phyloP scores from a whole-genome alignment of 805 yeast species.

The Metschnikowia drakensbergensis region DNA sequence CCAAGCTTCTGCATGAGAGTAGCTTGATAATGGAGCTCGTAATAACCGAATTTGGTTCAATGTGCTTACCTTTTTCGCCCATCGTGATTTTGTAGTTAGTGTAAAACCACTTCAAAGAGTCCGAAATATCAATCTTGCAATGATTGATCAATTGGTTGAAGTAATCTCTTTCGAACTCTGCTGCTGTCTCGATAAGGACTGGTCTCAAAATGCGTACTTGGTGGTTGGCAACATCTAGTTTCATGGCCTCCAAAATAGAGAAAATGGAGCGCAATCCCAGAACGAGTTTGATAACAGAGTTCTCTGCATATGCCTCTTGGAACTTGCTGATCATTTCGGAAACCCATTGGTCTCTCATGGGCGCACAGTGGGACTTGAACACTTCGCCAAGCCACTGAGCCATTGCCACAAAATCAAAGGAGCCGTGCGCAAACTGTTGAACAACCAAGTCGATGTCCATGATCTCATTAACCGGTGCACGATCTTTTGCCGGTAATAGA shows the following conservation, averaged over 20 bases:
- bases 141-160: conserved; percentile 52
- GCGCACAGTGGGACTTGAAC: conserved; percentile 89
- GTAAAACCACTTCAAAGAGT: conserved; percentile 66
- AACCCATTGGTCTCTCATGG: conserved; percentile 91
- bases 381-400: conserved; percentile 72
- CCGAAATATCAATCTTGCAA: conserved; percentile 55
- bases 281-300: conserved; percentile 50
- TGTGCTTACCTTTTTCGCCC: conserved; percentile 11
- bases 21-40: conserved; percentile 56
- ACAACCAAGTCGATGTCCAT: conserved; percentile 72
- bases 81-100: conserved; percentile 26
- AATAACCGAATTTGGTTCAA: conserved; percentile 36
- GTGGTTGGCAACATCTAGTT: conserved; percentile 91
- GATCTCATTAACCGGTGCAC: conserved; percentile 59
- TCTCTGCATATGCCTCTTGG: conserved; percentile 44
- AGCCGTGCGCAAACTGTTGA: conserved; percentile 68
- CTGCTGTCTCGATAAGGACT: conserved; percentile 78
- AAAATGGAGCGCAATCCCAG: conserved; percentile 76
- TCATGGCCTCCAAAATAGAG: conserved; percentile 88
- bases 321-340: conserved; percentile 70
- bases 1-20: conserved; percentile 76
- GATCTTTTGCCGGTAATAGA: conserved; percentile 74
- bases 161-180: conserved; percentile 84
- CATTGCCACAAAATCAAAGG: conserved; percentile 68
- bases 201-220: conserved; percentile 86